Conservation (phyloP, 2,329 filamentous ascomycete genomes). For the Setomelanomma holmii region DNA sequence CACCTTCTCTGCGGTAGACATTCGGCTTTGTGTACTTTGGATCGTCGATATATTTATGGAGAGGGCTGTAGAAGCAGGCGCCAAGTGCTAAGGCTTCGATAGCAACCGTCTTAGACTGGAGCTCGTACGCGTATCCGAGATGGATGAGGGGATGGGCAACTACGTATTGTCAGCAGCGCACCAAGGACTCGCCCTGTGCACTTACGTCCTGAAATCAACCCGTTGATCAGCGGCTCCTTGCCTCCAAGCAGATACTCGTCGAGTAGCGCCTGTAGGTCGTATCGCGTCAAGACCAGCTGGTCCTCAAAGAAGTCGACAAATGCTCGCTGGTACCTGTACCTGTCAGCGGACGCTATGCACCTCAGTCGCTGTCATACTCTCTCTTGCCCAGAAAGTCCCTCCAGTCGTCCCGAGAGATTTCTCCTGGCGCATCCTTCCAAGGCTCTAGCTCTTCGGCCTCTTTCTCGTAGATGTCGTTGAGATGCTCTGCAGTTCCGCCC, state of each 20-base stretch:
- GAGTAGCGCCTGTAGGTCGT: constrained; percentile 83
- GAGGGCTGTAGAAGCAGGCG: constrained; percentile 63
- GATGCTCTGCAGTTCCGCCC: constrained; percentile 73
- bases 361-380: constrained; percentile 54
- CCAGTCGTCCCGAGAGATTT: constrained; percentile 87
- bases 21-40: constrained; percentile 72
- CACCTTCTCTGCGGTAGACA: constrained; percentile 49
- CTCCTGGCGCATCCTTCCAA: constrained; percentile 84
- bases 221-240: constrained; percentile 79
- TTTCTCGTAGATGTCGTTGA: constrained; percentile 81
- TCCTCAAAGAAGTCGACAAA: constrained; percentile 98
- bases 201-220: constrained; percentile 79
- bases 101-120: constrained; percentile 82
- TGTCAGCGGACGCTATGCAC: constrained; percentile 14
- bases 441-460: constrained; percentile 75
- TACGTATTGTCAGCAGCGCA: constrained; percentile 44
- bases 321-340: constrained; percentile 77
- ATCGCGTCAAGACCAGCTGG: constrained; percentile 75
- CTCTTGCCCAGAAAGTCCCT: constrained; percentile 79
- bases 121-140: constrained; percentile 90
- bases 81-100: constrained; percentile 85
- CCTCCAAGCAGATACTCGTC: constrained; percentile 77
- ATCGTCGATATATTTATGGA: constrained; percentile 73
- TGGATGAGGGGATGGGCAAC: constrained; percentile 94
- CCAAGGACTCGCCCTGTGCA: constrained; percentile 21